Evolutionary conservation across 2,329 filamentous ascomycete genomes (phyloP).

Genomic region (Penicillium sp.): DNA sequence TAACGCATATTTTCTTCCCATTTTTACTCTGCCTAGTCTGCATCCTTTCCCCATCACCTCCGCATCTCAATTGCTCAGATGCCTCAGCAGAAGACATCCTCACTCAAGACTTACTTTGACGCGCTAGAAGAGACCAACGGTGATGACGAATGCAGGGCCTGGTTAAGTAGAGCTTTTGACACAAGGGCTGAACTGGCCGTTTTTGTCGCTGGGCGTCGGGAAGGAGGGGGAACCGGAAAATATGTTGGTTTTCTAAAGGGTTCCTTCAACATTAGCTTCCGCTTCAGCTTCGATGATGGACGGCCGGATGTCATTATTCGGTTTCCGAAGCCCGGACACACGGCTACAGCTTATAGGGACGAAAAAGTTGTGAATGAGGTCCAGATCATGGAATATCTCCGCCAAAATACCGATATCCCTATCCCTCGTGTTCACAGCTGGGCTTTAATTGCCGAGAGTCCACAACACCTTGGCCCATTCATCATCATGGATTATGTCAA

Average conservation of each 20-base stretch:
- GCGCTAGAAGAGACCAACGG: too few species aligned
- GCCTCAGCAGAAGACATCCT: too few species aligned
- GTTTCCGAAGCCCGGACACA: conserved; percentile 21
- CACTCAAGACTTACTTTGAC: too few species aligned
- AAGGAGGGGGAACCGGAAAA: conserved; percentile 15
- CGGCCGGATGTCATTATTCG: conserved; percentile 20
- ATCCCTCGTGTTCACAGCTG: conserved; percentile 21
- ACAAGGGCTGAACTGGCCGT: conserved; percentile 10
- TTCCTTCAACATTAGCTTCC: conserved; percentile 23
- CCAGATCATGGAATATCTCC: conserved; percentile 22
- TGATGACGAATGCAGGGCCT: too few species aligned
- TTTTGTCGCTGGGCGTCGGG: conserved; percentile 17
- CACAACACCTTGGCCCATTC: conserved; percentile 21
- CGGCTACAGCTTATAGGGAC: conserved; percentile 16
- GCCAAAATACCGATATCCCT: too few species aligned
- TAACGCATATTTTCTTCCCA: too few species aligned
- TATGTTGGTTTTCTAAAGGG: conserved; percentile 21
- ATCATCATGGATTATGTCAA: conserved; percentile 27
- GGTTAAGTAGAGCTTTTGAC: too few species aligned
- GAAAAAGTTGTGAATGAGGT: conserved; percentile 22
- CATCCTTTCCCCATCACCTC: too few species aligned
- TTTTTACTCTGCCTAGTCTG: too few species aligned
- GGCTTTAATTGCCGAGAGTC: conserved; percentile 16
- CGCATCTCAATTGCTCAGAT: too few species aligned
- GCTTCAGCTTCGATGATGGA: conserved; percentile 21